These are phyloP conservation scores for Miscanthus lutarioriparius DNA, from an alignment of 176 grass and related monocot genomes.

Conservation along the genomic window DNA sequence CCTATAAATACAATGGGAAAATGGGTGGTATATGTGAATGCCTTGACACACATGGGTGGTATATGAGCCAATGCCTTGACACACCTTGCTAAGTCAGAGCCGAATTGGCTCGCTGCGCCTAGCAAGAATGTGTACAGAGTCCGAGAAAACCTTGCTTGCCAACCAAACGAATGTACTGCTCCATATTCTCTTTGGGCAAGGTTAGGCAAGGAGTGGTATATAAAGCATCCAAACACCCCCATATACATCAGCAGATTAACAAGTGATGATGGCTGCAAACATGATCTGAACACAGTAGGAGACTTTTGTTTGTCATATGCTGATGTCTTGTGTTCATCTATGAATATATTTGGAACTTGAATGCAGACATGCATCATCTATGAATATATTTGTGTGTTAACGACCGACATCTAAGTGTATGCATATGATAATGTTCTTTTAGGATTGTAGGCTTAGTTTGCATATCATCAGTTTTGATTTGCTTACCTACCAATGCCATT, in stretches of 20 bases:
- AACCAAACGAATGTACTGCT: not conserved
- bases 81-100: not conserved
- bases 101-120: too few relatives aligned
- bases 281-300: not conserved
- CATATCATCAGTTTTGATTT: slow-evolving; percentile 25
- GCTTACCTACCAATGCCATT: slow-evolving; percentile 51
- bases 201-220: not conserved
- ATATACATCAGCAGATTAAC: not conserved
- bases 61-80: not conserved
- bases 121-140: not conserved
- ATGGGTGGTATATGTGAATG: not conserved
- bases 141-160: not conserved
- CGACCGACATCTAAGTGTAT: not conserved
- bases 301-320: not conserved
- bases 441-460: slow-evolving; percentile 10
- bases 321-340: not conserved
- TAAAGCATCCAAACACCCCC: not conserved
- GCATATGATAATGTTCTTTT: slow-evolving; percentile 14
- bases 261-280: not conserved
- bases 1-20: not conserved
- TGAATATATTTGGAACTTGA: not conserved
- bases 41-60: not conserved
- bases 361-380: not conserved
- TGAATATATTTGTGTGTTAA: not conserved
- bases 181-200: not conserved